A percentile compares a stretch with the other conserved stretches of the same genome.
Evolutionary conservation across 306 rosid species (phyloP).

Genomic region (Nissolia schottii): DNA sequence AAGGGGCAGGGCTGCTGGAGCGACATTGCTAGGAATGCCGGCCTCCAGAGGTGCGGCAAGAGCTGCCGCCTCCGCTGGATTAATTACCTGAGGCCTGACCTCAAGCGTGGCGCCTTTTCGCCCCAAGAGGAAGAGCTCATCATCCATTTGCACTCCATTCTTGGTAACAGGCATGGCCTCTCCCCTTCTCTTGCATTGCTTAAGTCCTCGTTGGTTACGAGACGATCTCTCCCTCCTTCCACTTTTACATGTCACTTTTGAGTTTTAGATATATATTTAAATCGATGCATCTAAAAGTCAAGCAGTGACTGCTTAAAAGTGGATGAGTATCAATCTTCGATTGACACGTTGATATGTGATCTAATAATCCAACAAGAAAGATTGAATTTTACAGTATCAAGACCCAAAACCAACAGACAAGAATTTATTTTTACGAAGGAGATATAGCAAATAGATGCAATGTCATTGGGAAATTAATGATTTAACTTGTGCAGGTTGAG

Average conservation of each 20-base stretch:
- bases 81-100: conserved; percentile 91
- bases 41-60: conserved; percentile 83
- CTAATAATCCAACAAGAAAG: not conserved
- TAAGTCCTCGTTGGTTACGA: no score
- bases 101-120: conserved; percentile 86
- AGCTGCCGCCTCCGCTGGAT: conserved; percentile 99
- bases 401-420: not conserved
- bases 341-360: not conserved
- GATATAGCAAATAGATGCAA: not conserved
- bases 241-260: no score
- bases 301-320: no score
- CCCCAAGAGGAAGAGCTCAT: conserved; percentile 77
- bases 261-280: no score
- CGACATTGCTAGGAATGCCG: conserved; percentile 85
- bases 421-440: not conserved
- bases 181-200: not conserved
- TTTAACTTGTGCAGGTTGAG: not conserved
- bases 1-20: conserved; percentile 98
- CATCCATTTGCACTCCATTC: conserved; percentile 78
- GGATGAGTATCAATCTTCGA: not conserved
- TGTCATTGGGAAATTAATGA: not conserved
- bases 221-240: no score
- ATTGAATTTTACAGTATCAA: not conserved
- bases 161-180: conserved; percentile 75
- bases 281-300: no score